These are phyloP conservation scores for Suillus fuscotomentosus DNA, from an alignment of 768 basidiomycete genomes.

Conservation along the genomic window DNA sequence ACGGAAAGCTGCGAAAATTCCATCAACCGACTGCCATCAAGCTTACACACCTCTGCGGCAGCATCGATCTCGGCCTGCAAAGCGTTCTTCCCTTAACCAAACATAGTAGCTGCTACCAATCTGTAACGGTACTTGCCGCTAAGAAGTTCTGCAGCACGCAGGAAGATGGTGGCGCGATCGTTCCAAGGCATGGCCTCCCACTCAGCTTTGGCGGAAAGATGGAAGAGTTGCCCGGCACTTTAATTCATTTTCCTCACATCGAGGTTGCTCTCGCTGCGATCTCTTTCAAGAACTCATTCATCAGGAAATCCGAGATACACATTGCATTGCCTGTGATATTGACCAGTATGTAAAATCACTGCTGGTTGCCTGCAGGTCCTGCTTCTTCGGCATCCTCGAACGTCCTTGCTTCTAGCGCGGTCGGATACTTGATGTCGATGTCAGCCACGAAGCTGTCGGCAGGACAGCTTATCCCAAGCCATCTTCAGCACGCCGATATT, in stretches of 20 bases:
- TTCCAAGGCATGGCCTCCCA: constrained; percentile 98
- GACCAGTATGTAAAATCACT: too few relatives aligned
- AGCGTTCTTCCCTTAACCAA: constrained; percentile 97
- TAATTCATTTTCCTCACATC: not conserved
- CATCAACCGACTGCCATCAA: constrained; percentile 9
- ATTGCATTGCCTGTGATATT: too few relatives aligned
- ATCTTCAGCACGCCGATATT: too few relatives aligned
- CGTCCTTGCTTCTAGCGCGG: too few relatives aligned
- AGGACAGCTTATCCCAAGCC: too few relatives aligned
- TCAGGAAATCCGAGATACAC: too few relatives aligned
- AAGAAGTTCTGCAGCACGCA: constrained; percentile 95
- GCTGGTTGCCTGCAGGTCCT: too few relatives aligned
- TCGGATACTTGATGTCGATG: too few relatives aligned
- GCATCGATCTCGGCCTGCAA: constrained; percentile 99
- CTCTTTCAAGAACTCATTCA: too few relatives aligned
- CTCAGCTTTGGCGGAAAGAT: constrained; percentile 72
- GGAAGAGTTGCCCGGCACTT: not conserved
- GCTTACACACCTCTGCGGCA: constrained; percentile 80
- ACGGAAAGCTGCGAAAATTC: constrained; percentile 57
- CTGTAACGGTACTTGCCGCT: constrained; percentile 95
- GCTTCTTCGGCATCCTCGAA: too few relatives aligned
- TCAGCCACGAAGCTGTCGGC: too few relatives aligned
- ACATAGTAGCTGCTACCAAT: constrained; percentile 93
- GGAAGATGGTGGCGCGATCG: constrained; percentile 96
- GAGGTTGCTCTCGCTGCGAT: too few relatives aligned